A percentile compares a stretch with the other conserved stretches of the same genome.
Conservation (phyloP, 768 basidiomycete species). For the Lentinula raphanica region DNA sequence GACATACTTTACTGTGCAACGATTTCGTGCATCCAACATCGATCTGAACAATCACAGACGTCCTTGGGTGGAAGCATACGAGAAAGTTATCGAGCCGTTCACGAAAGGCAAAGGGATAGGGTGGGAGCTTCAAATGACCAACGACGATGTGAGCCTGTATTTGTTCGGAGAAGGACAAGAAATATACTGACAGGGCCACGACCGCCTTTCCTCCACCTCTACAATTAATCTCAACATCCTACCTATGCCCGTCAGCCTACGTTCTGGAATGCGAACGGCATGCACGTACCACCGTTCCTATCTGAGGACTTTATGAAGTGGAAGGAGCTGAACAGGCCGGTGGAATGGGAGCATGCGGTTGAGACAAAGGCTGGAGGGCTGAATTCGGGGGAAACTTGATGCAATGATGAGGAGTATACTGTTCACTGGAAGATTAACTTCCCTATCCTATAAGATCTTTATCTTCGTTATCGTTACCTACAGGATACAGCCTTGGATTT, state of each 20-base stretch:
- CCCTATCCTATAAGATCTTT: no score
- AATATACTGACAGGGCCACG: background rate
- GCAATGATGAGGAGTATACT: no score
- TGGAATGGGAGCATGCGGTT: background rate
- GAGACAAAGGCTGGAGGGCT: no score
- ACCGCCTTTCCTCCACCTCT: background rate
- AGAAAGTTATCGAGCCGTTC: constrained; percentile 8
- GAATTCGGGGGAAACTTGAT: no score
- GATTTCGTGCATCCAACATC: background rate
- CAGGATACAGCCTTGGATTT: no score
- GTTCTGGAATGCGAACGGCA: constrained; percentile 2
- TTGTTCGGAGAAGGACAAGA: background rate
- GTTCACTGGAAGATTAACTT: no score
- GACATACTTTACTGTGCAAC: background rate
- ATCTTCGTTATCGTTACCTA: no score
- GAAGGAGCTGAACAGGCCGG: constrained; percentile 5
- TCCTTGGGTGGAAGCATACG: constrained; percentile 8
- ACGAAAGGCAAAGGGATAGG: constrained; percentile 11
- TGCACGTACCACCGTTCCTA: background rate
- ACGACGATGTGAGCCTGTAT: constrained; percentile 8
- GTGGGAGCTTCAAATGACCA: constrained; percentile 8
- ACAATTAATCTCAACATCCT: background rate
- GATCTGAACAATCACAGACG: background rate
- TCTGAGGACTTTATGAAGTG: background rate
- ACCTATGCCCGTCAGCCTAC: background rate